Evolutionary conservation across 306 rosid species (phyloP).

Genomic region (Hippophae gyantsensis): DNA sequence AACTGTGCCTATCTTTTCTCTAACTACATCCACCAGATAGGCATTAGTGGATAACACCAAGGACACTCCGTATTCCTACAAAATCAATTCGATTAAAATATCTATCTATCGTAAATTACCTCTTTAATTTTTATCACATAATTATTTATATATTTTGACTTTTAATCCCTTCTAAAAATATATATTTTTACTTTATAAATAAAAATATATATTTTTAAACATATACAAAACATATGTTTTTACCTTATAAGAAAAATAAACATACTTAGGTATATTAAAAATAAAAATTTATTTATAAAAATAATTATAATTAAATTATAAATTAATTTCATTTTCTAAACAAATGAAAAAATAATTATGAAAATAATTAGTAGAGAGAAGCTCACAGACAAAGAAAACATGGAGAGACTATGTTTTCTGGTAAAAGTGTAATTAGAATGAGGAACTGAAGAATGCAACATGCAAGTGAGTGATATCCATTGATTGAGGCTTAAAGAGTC

Average conservation of each 20-base stretch:
- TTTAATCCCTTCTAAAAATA: too few relatives aligned
- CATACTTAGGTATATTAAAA: too few relatives aligned
- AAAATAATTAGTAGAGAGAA: neutral
- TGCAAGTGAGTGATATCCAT: conserved; percentile 42
- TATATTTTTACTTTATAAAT: too few relatives aligned
- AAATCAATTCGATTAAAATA: neutral
- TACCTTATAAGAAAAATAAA: too few relatives aligned
- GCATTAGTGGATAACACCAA: conserved; percentile 25
- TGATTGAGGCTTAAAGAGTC: conserved; percentile 45
- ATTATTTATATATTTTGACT: too few relatives aligned
- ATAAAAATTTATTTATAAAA: too few relatives aligned
- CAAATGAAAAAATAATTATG: neutral
- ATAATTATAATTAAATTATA: too few relatives aligned
- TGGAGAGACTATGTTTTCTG: conserved; percentile 22
- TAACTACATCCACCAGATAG: conserved; percentile 30
- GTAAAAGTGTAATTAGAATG: conserved; percentile 18
- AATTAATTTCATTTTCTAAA: too few relatives aligned
- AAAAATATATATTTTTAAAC: too few relatives aligned
- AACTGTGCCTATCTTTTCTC: conserved; percentile 24
- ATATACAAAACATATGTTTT: too few relatives aligned
- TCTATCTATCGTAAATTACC: too few relatives aligned
- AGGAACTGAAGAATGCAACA: conserved; percentile 35
- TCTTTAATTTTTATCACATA: too few relatives aligned
- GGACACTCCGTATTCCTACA: conserved; percentile 25
- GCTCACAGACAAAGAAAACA: conserved; percentile 23